phyloP scores from a whole-genome alignment of 805 yeast genomes.

The Komagataella pastoris region DNA sequence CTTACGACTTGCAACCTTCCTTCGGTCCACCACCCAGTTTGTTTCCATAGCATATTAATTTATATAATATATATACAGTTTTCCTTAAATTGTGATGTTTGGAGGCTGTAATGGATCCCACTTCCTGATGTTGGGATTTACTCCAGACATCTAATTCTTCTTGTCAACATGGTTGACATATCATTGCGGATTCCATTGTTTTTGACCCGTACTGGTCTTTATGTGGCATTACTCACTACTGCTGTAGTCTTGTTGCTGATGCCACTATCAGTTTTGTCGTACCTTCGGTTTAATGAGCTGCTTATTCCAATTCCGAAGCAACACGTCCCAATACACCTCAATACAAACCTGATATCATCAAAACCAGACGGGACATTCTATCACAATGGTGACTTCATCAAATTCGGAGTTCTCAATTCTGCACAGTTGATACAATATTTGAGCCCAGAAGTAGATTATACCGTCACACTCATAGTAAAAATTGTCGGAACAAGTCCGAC shows the following conservation, averaged over 20 bases:
- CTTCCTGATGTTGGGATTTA: background rate
- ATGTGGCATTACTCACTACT: constrained; percentile 4
- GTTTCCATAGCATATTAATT: background rate
- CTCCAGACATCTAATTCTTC: background rate
- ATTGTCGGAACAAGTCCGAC: background rate
- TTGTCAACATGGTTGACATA: constrained; percentile 6
- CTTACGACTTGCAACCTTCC: background rate
- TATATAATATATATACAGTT: background rate
- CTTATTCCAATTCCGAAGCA: constrained; percentile 12
- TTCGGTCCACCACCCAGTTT: background rate
- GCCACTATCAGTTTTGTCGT: constrained; percentile 19
- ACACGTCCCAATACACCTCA: background rate
- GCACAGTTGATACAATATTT: background rate
- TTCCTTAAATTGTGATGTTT: background rate
- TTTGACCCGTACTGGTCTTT: constrained; percentile 10
- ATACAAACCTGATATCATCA: background rate
- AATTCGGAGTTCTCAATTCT: background rate
- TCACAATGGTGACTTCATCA: background rate
- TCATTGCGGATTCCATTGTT: constrained; percentile 11
- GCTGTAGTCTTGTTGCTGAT: constrained; percentile 13
- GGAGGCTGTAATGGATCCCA: background rate
- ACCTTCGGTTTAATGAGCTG: constrained; percentile 15
- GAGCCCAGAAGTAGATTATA: background rate
- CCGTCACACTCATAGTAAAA: background rate
- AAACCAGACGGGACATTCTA: background rate